phyloP scores from a whole-genome alignment of 2,329 filamentous ascomycete genomes.

The Fusarium foetens region DNA sequence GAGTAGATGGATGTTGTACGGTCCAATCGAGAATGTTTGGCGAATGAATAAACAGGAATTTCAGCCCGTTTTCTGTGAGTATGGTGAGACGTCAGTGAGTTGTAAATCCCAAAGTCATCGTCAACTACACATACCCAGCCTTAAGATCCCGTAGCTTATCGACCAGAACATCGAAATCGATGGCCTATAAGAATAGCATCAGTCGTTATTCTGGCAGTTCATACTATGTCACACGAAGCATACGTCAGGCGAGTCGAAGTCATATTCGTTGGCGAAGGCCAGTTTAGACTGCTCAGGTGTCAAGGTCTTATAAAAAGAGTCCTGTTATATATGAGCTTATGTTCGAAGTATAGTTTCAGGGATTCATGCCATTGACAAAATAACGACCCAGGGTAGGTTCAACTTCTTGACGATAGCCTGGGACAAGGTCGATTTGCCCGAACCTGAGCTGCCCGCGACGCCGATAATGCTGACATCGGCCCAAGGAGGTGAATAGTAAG shows the following conservation, averaged over 20 bases:
- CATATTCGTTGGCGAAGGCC: slow-evolving; percentile 91
- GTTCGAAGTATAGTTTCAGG: neutral
- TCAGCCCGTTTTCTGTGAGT: slow-evolving; percentile 79
- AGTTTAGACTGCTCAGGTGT: slow-evolving; percentile 79
- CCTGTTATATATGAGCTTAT: slow-evolving; percentile 63
- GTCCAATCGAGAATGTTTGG: slow-evolving; percentile 83
- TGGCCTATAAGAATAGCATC: slow-evolving; percentile 62
- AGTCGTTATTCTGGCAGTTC: neutral
- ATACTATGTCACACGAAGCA: slow-evolving; percentile 22
- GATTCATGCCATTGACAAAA: slow-evolving; percentile 85
- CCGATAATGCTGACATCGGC: slow-evolving; percentile 96
- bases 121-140: slow-evolving; percentile 74
- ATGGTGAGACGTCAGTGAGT: slow-evolving; percentile 23
- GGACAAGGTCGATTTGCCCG: slow-evolving; percentile 91
- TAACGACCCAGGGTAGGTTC: slow-evolving; percentile 97
- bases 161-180: slow-evolving; percentile 92
- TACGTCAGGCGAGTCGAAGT: slow-evolving; percentile 90
- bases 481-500: slow-evolving; percentile 94
- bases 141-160: slow-evolving; percentile 85
- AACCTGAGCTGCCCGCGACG: slow-evolving; percentile 93
- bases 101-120: neutral
- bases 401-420: slow-evolving; percentile 89
- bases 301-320: slow-evolving; percentile 96
- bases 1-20: slow-evolving; percentile 93
- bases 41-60: slow-evolving; percentile 94